phyloP scores from a whole-genome alignment of 164 flowering plant species.

The Vitis amurensis region DNA sequence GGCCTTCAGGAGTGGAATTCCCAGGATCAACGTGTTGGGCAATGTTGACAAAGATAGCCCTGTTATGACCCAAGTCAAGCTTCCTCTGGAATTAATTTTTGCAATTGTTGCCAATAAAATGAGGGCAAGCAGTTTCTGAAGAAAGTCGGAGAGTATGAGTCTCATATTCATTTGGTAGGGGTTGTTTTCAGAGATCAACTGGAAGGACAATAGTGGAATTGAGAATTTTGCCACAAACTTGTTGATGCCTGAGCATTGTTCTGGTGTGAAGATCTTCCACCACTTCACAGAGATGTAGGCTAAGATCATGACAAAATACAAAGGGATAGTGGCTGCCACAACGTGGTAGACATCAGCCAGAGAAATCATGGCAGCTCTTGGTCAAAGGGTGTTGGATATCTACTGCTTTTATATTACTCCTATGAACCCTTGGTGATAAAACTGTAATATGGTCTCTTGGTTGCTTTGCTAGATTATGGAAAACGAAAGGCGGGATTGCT shows the following conservation, averaged over 20 bases:
- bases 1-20: conserved; percentile 73
- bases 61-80: conserved; percentile 58
- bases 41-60: conserved; percentile 69
- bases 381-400: background rate
- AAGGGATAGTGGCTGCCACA: conserved; percentile 62
- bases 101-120: conserved; percentile 26
- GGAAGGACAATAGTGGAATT: conserved; percentile 70
- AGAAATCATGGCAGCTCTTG: conserved; percentile 50
- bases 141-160: conserved; percentile 53
- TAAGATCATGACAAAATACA: conserved; percentile 63
- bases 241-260: conserved; percentile 87
- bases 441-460: conserved; percentile 21
- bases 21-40: conserved; percentile 80
- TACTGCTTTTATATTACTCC: background rate
- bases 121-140: conserved; percentile 65
- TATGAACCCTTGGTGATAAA: conserved; percentile 7
- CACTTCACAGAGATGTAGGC: conserved; percentile 70
- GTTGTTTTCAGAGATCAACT: conserved; percentile 54
- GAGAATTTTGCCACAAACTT: conserved; percentile 79
- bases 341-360: conserved; percentile 53
- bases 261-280: conserved; percentile 74
- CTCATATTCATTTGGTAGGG: conserved; percentile 73
- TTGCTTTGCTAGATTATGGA: conserved; percentile 25
- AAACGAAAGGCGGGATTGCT: conserved; percentile 19
- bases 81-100: conserved; percentile 44